These are phyloP conservation scores for Porphyra umbilicalis DNA, from an alignment of 31 red algal genomes.

Conservation along the genomic window DNA sequence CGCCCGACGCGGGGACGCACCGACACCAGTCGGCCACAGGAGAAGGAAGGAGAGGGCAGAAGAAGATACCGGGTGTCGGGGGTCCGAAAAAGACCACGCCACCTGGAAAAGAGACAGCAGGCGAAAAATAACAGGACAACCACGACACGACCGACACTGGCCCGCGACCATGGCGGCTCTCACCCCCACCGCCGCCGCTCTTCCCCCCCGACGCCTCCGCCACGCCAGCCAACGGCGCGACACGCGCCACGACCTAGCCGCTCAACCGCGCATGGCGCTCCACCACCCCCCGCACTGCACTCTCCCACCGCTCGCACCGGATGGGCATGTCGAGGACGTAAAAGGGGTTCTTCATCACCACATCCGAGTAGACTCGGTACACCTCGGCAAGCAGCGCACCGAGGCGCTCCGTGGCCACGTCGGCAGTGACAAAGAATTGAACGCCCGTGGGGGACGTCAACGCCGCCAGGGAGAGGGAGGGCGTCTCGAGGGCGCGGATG, in stretches of 20 bases:
- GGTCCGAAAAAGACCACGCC: no score
- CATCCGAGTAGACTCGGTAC: conserved; percentile 87
- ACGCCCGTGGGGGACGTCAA: conserved; percentile 79
- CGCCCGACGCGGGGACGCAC: no score
- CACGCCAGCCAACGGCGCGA: not conserved
- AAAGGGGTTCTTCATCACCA: conserved; percentile 98
- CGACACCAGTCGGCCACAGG: no score
- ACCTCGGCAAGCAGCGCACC: conserved; percentile 60
- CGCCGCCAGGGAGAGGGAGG: conserved; percentile 63
- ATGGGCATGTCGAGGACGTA: conserved; percentile 99
- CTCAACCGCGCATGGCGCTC: conserved; percentile 33
- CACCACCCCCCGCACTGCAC: conserved; percentile 37
- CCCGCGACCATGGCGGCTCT: no score
- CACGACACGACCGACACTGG: no score
- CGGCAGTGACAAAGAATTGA: conserved; percentile 86
- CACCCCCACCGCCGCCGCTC: no score
- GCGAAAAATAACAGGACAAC: no score
- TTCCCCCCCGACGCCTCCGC: no score
- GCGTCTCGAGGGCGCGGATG: conserved; percentile 69
- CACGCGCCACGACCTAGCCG: not conserved
- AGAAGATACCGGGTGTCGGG: no score
- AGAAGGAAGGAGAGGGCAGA: no score
- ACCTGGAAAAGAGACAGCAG: no score
- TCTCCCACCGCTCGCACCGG: conserved; percentile 78
- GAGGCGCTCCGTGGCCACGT: conserved; percentile 59